A percentile compares a stretch with the other conserved stretches of the same genome.
phyloP scores from a whole-genome alignment of 2,329 filamentous ascomycete genomes.

The Cercospora berteroae region DNA sequence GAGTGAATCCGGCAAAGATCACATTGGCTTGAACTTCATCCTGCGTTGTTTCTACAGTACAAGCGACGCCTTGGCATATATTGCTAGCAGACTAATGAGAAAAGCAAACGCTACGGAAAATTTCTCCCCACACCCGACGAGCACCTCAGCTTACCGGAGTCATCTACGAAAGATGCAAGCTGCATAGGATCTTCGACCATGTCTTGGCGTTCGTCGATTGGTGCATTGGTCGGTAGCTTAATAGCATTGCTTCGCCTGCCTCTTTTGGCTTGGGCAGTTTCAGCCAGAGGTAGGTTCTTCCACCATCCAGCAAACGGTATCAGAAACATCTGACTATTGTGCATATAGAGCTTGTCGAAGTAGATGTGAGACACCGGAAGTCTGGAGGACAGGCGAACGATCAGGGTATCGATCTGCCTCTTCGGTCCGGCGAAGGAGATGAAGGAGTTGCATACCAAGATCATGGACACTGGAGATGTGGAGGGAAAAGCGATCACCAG shows the following conservation, averaged over 20 bases:
- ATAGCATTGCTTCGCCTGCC: not conserved
- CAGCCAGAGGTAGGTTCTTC: not conserved
- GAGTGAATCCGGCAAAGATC: not conserved
- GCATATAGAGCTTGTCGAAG: not conserved
- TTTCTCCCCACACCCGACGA: not conserved
- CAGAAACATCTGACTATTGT: not conserved
- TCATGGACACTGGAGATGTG: not conserved
- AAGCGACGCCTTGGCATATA: not conserved
- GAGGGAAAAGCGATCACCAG: not conserved
- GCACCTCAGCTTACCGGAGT: not conserved
- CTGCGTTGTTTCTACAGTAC: not conserved
- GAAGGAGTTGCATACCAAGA: not conserved
- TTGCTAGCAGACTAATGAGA: not conserved
- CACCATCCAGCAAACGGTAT: not conserved
- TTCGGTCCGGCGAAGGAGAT: not conserved
- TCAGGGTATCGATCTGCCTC: not conserved
- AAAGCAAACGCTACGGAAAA: not conserved
- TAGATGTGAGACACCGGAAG: not conserved
- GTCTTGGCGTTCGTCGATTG: not conserved
- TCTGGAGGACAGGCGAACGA: not conserved
- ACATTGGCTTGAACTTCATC: not conserved
- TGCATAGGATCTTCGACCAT: not conserved
- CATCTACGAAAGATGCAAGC: not conserved
- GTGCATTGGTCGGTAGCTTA: not conserved
- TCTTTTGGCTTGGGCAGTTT: not conserved